phyloP scores from a whole-genome alignment of 176 grass and related monocot genomes.

The Guadua angustifolia region DNA sequence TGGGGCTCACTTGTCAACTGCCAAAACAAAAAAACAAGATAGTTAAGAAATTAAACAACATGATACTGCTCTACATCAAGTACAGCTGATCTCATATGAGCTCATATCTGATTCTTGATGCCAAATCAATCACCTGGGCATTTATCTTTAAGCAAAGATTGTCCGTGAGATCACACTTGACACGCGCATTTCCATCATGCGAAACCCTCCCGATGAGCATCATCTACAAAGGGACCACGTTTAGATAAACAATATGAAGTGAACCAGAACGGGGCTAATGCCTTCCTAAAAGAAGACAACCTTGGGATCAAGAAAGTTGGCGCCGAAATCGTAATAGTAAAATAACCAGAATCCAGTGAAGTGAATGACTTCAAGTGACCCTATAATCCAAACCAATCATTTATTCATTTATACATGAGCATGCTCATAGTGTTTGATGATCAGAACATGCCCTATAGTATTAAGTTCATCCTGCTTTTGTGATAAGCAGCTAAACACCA shows the following conservation, averaged over 20 bases:
- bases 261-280: background rate
- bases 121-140: conserved; percentile 70
- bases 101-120: too few relatives aligned
- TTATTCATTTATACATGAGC: too few relatives aligned
- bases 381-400: too few relatives aligned
- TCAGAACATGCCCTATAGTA: too few relatives aligned
- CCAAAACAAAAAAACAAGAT: conserved; percentile 33
- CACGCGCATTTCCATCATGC: conserved; percentile 55
- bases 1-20: too few relatives aligned
- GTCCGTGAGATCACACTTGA: conserved; percentile 62
- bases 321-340: too few relatives aligned
- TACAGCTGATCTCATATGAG: background rate
- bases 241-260: background rate
- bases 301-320: too few relatives aligned
- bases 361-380: too few relatives aligned
- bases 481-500: too few relatives aligned
- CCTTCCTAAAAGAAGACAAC: background rate
- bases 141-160: conserved; percentile 61
- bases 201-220: conserved; percentile 68
- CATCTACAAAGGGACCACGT: conserved; percentile 46
- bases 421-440: too few relatives aligned
- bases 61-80: background rate
- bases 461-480: too few relatives aligned
- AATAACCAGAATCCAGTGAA: too few relatives aligned
- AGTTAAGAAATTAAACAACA: conserved; percentile 22